phyloP scores from a whole-genome alignment of 257 asterid genomes.

The Gentiana straminea region DNA sequence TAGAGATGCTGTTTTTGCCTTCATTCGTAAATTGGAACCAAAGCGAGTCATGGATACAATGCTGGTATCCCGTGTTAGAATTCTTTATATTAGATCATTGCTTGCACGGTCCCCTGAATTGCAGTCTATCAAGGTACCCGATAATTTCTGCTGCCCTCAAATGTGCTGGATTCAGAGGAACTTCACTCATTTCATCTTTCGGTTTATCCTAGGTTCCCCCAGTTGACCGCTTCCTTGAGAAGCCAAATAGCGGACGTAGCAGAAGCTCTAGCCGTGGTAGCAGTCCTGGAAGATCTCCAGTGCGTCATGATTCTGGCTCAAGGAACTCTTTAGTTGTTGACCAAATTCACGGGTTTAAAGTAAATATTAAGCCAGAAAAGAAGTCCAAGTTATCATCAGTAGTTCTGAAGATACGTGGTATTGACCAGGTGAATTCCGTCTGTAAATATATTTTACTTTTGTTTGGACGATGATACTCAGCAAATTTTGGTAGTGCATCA shows the following conservation, averaged over 20 bases:
- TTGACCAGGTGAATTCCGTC: conserved; percentile 68
- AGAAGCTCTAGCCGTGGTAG: conserved; percentile 95
- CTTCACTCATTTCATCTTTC: conserved; percentile 11
- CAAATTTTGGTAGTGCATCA: no score
- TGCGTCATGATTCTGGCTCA: conserved; percentile 51
- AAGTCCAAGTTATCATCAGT: conserved; percentile 94
- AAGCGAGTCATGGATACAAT: conserved; percentile 97
- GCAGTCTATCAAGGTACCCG: conserved; percentile 88
- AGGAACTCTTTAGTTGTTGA: conserved; percentile 66
- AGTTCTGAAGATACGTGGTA: conserved; percentile 94
- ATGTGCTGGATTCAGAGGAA: conserved; percentile 5
- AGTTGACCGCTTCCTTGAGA: conserved; percentile 88
- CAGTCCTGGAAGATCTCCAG: conserved; percentile 96
- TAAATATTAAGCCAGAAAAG: conserved; percentile 84
- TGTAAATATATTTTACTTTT: no score
- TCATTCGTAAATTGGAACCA: conserved; percentile 96
- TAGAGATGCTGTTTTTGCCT: conserved; percentile 90
- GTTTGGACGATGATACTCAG: no score
- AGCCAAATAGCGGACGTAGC: conserved; percentile 78
- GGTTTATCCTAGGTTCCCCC: conserved; percentile 59
- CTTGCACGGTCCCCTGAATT: conserved; percentile 98
- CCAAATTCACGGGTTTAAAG: conserved; percentile 80
- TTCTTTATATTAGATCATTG: conserved; percentile 88
- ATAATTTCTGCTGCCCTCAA: conserved; percentile 4
- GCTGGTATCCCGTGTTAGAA: conserved; percentile 99